Evolutionary conservation across 257 asterid species (phyloP).

Genomic region (Penstemon davidsonii): DNA sequence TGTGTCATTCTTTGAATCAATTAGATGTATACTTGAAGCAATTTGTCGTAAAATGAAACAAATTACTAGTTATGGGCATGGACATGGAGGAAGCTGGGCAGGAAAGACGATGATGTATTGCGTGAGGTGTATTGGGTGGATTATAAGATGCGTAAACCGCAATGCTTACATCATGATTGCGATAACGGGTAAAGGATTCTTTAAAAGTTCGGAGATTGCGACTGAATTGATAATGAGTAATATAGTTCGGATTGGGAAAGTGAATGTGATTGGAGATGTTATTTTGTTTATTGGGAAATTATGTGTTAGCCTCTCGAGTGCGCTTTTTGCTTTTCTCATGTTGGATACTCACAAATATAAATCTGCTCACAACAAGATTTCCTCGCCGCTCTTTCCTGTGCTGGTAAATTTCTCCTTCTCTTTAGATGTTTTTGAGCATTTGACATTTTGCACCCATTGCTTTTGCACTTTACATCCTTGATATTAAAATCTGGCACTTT

Average conservation of each 20-base stretch:
- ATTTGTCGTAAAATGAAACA: constrained; percentile 86
- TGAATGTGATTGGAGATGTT: constrained; percentile 89
- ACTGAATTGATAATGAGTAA: constrained; percentile 91
- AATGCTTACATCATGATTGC: constrained; percentile 98
- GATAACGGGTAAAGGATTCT: constrained; percentile 90
- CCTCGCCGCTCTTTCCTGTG: constrained; percentile 93
- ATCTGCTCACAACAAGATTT: constrained; percentile 82
- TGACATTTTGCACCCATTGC: no score
- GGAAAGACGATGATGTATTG: constrained; percentile 51
- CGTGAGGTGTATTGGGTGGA: constrained; percentile 73
- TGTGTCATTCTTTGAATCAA: constrained; percentile 74
- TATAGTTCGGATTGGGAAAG: constrained; percentile 89
- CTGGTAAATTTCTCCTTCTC: constrained; percentile 48
- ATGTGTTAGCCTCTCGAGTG: constrained; percentile 86
- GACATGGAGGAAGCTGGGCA: constrained; percentile 39
- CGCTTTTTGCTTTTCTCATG: constrained; percentile 91
- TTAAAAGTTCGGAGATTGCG: constrained; percentile 87
- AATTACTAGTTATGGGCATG: constrained; percentile 47
- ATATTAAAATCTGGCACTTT: no score
- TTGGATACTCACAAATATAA: constrained; percentile 76
- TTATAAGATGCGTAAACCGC: constrained; percentile 79
- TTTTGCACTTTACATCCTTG: no score
- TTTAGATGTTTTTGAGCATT: background rate
- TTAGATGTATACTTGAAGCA: constrained; percentile 82
- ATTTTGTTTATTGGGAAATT: constrained; percentile 96